Evolutionary conservation across 2,329 filamentous ascomycete species (phyloP).

Genomic region (Arachnomyces sp.): DNA sequence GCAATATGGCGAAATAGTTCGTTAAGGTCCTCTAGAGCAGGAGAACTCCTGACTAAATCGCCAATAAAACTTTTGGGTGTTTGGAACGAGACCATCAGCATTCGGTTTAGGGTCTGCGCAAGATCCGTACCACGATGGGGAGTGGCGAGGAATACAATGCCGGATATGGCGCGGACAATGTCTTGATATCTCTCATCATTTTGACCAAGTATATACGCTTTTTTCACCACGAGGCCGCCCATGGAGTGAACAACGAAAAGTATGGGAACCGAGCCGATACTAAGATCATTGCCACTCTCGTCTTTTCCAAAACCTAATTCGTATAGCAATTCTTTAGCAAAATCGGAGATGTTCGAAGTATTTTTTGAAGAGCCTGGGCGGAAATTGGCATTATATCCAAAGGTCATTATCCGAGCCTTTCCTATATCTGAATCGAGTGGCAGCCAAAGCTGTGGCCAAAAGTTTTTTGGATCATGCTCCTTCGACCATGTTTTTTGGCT

Average conservation of each 20-base stretch:
- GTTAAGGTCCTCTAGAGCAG: constrained; percentile 11
- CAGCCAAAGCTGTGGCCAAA: constrained; percentile 36
- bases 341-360: constrained; percentile 16
- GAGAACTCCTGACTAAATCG: constrained; percentile 11
- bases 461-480: constrained; percentile 22
- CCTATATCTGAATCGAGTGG: constrained; percentile 17
- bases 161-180: constrained; percentile 10
- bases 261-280: constrained; percentile 23
- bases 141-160: constrained; percentile 23
- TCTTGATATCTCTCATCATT: constrained; percentile 12
- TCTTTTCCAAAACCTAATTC: constrained; percentile 17
- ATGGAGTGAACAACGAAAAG: constrained; percentile 42
- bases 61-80: constrained; percentile 6
- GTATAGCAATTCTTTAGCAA: constrained; percentile 22
- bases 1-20: constrained; percentile 14
- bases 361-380: neutral
- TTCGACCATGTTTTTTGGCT: constrained; percentile 36
- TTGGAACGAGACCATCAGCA: constrained; percentile 24
- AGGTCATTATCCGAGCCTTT: constrained; percentile 16
- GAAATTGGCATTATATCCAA: constrained; percentile 19
- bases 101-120: constrained; percentile 16
- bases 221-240: constrained; percentile 34
- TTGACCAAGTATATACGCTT: constrained; percentile 19
- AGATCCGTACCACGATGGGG: constrained; percentile 23
- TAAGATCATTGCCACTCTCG: constrained; percentile 5